Conservation (phyloP, 116 monocot species). For the Posidonia oceanica region DNA sequence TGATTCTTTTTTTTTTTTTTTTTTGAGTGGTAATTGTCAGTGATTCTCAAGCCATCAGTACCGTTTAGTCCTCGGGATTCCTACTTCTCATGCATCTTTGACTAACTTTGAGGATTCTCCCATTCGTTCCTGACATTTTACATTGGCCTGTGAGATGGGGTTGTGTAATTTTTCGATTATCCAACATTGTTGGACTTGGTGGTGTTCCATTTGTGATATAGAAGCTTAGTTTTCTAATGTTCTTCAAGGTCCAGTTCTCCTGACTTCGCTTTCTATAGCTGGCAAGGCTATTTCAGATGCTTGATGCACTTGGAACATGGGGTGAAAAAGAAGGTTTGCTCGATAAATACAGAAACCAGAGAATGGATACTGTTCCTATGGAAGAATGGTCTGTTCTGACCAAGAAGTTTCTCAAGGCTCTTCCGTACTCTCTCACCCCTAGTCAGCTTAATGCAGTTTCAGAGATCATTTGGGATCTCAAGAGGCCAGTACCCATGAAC, state of each 20-base stretch:
- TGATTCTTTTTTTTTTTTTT: too few species aligned
- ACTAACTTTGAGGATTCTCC: too few species aligned
- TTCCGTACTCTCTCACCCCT: slow-evolving; percentile 86
- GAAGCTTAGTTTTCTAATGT: neutral
- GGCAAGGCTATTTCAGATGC: slow-evolving; percentile 92
- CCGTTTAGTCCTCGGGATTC: too few species aligned
- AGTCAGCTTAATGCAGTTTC: slow-evolving; percentile 86
- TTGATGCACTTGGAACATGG: slow-evolving; percentile 58
- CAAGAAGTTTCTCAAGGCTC: slow-evolving; percentile 54
- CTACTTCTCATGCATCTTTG: too few species aligned
- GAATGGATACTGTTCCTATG: slow-evolving; percentile 30
- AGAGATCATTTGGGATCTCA: slow-evolving; percentile 97
- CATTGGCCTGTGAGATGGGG: too few species aligned
- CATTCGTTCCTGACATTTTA: too few species aligned
- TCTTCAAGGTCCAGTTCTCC: neutral
- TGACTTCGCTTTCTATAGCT: slow-evolving; percentile 31
- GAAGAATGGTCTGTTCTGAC: slow-evolving; percentile 75
- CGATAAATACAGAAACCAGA: slow-evolving; percentile 50
- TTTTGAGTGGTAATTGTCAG: too few species aligned
- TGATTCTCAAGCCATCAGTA: too few species aligned
- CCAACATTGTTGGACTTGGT: too few species aligned
- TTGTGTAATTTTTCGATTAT: too few species aligned
- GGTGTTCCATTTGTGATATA: too few species aligned
- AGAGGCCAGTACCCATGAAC: slow-evolving; percentile 87
- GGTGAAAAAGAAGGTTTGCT: slow-evolving; percentile 67